Base-by-base conservation (phyloP, 2,329 filamentous ascomycete species). In the Ceratocystis colombiana region DNA sequence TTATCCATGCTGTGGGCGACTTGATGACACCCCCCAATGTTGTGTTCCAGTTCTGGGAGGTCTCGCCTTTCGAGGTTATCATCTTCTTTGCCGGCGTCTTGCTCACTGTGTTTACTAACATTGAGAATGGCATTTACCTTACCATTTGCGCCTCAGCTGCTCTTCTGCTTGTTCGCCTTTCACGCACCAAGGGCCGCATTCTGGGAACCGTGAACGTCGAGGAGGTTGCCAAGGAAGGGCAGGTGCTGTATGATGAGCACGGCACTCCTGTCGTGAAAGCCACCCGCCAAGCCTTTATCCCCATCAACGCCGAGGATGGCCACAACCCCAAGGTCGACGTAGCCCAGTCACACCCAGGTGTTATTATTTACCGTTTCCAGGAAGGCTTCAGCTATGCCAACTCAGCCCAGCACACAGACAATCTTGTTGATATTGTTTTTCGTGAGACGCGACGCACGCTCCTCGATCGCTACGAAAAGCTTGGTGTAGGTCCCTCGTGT, bases 31-130 rank as follows among this genome's bases (percentile, higher is more conserved):
- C 90, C 0, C 93, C 93, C 3, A 91, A 96, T 74, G 92, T 88
- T 0, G 82, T 97, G 12, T 96, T 96, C 75, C 88, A 94, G 72
- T 99, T 97, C 78, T 99, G 93, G 93, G 84, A 86, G 53, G 89
- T 96, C 5, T 94, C 90, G 0, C 94, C 94, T 0, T 73, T 96
- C 1, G 94, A 99, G 73, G 89, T 95, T 0, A 71, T 94, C 62
- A 91, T 97, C 73, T 99, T 96, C 80, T 93, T 97, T 71, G 83
- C 89, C 12, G 94, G 94, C 75, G 92, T 99, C 0, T 76, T 96
- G 41, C 88, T 96, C 62, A 96, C 91, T 0, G 76, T 99, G 57
- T 96, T 99, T 77, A 82, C 85, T 2, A 86, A 82, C 41, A 97
- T 99, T 69, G 94, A 99, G 74, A 86, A 90, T 72, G 94, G 93